phyloP scores from a whole-genome alignment of 805 yeast genomes.

The Metschnikowia bowlesiae region DNA sequence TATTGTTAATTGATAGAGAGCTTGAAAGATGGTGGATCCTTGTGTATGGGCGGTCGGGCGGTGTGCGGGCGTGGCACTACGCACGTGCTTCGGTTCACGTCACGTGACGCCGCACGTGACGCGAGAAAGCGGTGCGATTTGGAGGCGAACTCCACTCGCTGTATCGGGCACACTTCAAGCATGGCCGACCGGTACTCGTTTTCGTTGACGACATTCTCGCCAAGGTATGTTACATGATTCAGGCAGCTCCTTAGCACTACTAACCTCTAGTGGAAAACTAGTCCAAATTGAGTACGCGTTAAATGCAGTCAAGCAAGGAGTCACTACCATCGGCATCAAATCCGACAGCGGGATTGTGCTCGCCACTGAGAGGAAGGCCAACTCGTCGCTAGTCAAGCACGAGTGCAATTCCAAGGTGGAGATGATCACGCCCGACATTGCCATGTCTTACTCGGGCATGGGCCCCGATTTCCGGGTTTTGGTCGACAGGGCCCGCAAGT shows the following conservation, averaged over 20 bases:
- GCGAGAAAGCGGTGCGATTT: not conserved
- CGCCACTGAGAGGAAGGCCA: conserved; percentile 92
- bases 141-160: conserved; percentile 6
- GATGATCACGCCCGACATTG: conserved; percentile 87
- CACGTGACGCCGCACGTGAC: not conserved
- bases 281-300: conserved; percentile 97
- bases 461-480: conserved; percentile 97
- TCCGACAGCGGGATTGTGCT: conserved; percentile 95
- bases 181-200: conserved; percentile 99
- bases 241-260: conserved; percentile 8
- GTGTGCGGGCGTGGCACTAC: not conserved
- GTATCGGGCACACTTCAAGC: not conserved
- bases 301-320: conserved; percentile 97
- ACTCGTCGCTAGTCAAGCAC: conserved; percentile 69
- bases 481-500: conserved; percentile 88
- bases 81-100: no score
- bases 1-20: not conserved
- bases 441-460: conserved; percentile 97
- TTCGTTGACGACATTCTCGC: conserved; percentile 95
- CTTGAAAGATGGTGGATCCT: no score
- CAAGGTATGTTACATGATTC: conserved; percentile 57
- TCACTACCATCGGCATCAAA: conserved; percentile 87
- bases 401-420: conserved; percentile 78
- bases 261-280: conserved; percentile 74
- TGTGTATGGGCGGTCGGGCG: no score